Percentiles rank a stretch among this genome's conserved stretches.
Conservation (phyloP, 1,139 yeast species). For the Yamadazyma dushanensis region DNA sequence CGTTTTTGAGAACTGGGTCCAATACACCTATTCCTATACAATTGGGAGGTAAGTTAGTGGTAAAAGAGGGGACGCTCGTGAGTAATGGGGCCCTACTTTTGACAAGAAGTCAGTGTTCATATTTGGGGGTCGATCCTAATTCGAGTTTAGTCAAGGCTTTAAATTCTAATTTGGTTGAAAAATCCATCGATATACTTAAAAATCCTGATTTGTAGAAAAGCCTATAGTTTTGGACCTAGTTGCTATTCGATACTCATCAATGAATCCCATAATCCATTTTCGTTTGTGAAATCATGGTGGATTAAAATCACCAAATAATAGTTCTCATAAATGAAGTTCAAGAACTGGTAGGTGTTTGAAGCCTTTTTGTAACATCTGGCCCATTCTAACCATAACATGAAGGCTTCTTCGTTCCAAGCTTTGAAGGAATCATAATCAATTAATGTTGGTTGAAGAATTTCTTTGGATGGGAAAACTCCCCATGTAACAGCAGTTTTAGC, state of each 20-base stretch:
- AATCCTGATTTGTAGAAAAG: slow-evolving; percentile 12
- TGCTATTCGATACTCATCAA: slow-evolving; percentile 36
- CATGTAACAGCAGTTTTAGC: slow-evolving; percentile 81
- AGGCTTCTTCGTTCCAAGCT: slow-evolving; percentile 95
- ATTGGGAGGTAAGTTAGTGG: slow-evolving; percentile 39
- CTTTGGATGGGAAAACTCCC: slow-evolving; percentile 92
- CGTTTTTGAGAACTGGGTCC: slow-evolving; percentile 27
- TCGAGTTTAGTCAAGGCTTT: slow-evolving; percentile 25
- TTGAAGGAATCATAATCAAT: slow-evolving; percentile 84
- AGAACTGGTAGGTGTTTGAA: slow-evolving; percentile 56
- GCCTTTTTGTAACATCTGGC: slow-evolving; percentile 68
- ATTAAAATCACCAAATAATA: slow-evolving; percentile 80
- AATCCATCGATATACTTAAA: slow-evolving; percentile 33
- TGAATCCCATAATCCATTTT: slow-evolving; percentile 75
- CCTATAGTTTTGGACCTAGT: slow-evolving; percentile 10
- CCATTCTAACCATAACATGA: slow-evolving; percentile 91
- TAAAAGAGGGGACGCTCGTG: slow-evolving; percentile 33
- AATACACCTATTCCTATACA: slow-evolving; percentile 34
- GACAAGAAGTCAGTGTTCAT: slow-evolving; percentile 30
- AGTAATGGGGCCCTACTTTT: slow-evolving; percentile 37
- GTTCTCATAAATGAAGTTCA: slow-evolving; percentile 58
- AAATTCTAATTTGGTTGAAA: slow-evolving; percentile 27
- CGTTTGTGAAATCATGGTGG: slow-evolving; percentile 80
- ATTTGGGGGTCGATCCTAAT: slow-evolving; percentile 29
- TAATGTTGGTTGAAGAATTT: slow-evolving; percentile 83